Conservation (phyloP, 225 moss, liverwort and hornwort genomes). For the Sphagnum contortum region DNA sequence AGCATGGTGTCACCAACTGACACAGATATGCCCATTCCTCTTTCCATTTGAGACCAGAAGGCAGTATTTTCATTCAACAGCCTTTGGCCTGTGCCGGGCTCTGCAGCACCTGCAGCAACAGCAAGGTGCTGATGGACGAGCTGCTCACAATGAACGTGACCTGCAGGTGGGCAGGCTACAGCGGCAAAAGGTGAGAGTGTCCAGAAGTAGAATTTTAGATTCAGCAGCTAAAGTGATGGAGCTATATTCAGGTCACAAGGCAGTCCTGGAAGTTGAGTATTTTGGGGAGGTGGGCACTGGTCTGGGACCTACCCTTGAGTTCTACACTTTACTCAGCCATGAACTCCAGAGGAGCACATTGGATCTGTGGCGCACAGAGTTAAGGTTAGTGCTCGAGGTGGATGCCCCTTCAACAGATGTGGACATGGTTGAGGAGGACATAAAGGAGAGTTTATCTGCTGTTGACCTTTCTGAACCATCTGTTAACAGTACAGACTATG, state of each 20-base stretch:
- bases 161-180: slow-evolving; percentile 87
- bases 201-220: slow-evolving; percentile 84
- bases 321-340: slow-evolving; percentile 91
- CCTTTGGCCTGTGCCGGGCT: slow-evolving; percentile 84
- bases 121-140: slow-evolving; percentile 83
- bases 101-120: slow-evolving; percentile 94
- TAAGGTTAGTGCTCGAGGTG: slow-evolving; percentile 20
- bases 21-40: slow-evolving; percentile 86
- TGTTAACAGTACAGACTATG: slow-evolving; percentile 55
- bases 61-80: slow-evolving; percentile 95
- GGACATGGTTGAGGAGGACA: slow-evolving; percentile 37
- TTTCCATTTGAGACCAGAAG: slow-evolving; percentile 98
- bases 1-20: slow-evolving; percentile 94
- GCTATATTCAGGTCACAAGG: slow-evolving; percentile 93
- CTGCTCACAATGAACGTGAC: slow-evolving; percentile 67
- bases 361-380: slow-evolving; percentile 81
- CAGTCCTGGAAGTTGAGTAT: slow-evolving; percentile 96
- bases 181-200: slow-evolving; percentile 94
- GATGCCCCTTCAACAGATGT: slow-evolving; percentile 25
- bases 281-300: slow-evolving; percentile 99
- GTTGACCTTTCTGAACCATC: slow-evolving; percentile 18
- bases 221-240: slow-evolving; percentile 98
- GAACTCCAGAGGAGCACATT: slow-evolving; percentile 73
- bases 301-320: slow-evolving; percentile 93
- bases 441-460: slow-evolving; percentile 27